A percentile compares a stretch with the other conserved stretches of the same genome.
Evolutionary conservation across 495 filamentous ascomycete species (phyloP).

Genomic region (Penicillium soppii): DNA sequence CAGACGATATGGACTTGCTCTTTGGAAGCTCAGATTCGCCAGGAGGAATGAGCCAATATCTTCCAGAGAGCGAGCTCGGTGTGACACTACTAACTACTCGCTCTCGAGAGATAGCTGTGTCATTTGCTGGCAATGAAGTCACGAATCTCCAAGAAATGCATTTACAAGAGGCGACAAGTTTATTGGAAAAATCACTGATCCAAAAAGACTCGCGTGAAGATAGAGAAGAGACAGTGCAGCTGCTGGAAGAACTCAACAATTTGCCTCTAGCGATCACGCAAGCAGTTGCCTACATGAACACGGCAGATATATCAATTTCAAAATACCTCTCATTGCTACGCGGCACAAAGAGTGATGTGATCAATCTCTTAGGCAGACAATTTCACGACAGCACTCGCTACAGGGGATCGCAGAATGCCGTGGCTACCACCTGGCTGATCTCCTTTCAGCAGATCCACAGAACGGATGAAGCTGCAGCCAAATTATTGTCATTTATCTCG

Average conservation of each 20-base stretch:
- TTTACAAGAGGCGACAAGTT: not conserved
- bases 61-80: not conserved
- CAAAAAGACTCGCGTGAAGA: not conserved
- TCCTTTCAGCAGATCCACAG: slow-evolving; percentile 47
- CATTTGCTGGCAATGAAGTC: not conserved
- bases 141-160: not conserved
- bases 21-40: not conserved
- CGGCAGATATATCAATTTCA: slow-evolving; percentile 28
- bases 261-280: slow-evolving; percentile 36
- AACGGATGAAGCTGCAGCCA: slow-evolving; percentile 31
- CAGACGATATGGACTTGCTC: not conserved
- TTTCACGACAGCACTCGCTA: slow-evolving; percentile 45
- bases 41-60: not conserved
- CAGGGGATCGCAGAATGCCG: slow-evolving; percentile 38
- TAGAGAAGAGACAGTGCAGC: not conserved
- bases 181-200: not conserved
- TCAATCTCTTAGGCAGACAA: slow-evolving; percentile 40
- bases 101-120: not conserved
- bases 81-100: not conserved
- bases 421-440: slow-evolving; percentile 51
- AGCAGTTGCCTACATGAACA: slow-evolving; percentile 35
- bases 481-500: slow-evolving; percentile 42
- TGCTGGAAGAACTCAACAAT: slow-evolving; percentile 20
- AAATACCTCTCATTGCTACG: slow-evolving; percentile 43
- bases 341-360: slow-evolving; percentile 33